Conservation (phyloP, 208 protist genomes). For the Leishmania aethiopica region DNA sequence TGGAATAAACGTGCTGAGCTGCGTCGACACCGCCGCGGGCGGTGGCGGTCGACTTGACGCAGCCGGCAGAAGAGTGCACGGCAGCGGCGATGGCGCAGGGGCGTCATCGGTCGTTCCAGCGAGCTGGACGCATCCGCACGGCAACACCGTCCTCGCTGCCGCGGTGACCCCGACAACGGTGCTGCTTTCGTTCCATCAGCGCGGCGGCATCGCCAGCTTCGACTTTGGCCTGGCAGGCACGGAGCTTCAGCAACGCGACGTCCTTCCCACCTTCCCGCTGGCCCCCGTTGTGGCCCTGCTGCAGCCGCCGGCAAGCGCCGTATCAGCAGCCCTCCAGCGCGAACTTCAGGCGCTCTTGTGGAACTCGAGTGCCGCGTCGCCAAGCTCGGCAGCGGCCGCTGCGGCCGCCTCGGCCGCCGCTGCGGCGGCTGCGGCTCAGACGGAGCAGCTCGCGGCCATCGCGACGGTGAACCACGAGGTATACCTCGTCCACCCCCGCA, state of each 20-base stretch:
- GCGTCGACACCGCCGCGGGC: background rate
- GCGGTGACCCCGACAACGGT: conserved; percentile 53
- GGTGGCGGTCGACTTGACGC: background rate
- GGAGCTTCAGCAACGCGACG: conserved; percentile 59
- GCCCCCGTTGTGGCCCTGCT: conserved; percentile 63
- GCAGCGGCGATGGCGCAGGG: background rate
- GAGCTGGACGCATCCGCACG: conserved; percentile 76
- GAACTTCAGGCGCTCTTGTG: conserved; percentile 43
- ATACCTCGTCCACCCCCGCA: conserved; percentile 62
- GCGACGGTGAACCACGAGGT: conserved; percentile 71
- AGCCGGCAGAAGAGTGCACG: background rate
- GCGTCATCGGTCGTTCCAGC: conserved; percentile 31
- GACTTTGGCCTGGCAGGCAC: conserved; percentile 61
- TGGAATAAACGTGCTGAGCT: conserved; percentile 54
- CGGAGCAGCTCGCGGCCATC: conserved; percentile 61
- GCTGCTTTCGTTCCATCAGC: conserved; percentile 62
- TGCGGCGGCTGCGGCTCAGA: conserved; percentile 5
- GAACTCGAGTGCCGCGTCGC: conserved; percentile 10
- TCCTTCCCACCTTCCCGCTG: conserved; percentile 68
- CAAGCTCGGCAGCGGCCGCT: conserved; percentile 18
- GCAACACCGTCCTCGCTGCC: conserved; percentile 75
- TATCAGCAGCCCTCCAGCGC: conserved; percentile 28
- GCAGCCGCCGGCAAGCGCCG: conserved; percentile 39
- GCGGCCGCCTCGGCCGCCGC: conserved; percentile 9
- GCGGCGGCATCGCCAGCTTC: conserved; percentile 79